Conservation (phyloP, 225 moss, liverwort and hornwort genomes). For the Ulota crispa region DNA sequence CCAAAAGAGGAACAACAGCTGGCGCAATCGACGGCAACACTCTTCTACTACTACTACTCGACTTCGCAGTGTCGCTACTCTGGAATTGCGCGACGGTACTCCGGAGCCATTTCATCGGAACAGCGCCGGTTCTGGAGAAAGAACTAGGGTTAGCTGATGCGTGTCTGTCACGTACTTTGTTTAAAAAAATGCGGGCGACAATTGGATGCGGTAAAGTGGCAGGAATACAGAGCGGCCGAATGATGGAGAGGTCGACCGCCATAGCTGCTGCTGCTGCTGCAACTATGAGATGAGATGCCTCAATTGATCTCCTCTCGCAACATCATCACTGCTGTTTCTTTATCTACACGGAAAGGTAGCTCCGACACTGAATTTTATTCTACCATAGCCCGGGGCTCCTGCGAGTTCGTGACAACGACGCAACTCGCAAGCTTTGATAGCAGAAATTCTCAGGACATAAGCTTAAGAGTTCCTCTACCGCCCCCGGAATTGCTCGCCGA, state of each 20-base stretch:
- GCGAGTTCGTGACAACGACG: not conserved
- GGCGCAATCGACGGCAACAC: conserved; percentile 30
- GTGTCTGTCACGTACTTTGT: conserved; percentile 22
- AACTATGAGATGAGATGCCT: not conserved
- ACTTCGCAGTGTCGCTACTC: conserved; percentile 5
- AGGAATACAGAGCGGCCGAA: conserved; percentile 36
- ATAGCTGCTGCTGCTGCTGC: conserved; percentile 24
- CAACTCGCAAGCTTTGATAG: too few relatives aligned
- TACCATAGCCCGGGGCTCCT: not conserved
- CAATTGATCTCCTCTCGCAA: not conserved
- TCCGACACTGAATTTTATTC: not conserved
- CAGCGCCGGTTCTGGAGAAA: not conserved
- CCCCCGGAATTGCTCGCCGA: not conserved
- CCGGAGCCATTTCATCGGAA: conserved; percentile 28
- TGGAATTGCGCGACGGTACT: conserved; percentile 3
- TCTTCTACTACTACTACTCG: not conserved
- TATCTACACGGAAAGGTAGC: not conserved
- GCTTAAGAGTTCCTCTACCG: not conserved
- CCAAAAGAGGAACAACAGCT: conserved; percentile 34
- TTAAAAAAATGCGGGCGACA: not conserved
- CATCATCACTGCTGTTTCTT: not conserved
- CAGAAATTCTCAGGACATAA: not conserved
- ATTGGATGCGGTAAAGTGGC: conserved; percentile 16
- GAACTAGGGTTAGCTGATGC: not conserved
- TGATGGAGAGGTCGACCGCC: conserved; percentile 41